Base-by-base conservation (phyloP, 2,329 filamentous ascomycete species). In the Metarhizium robertsii region DNA sequence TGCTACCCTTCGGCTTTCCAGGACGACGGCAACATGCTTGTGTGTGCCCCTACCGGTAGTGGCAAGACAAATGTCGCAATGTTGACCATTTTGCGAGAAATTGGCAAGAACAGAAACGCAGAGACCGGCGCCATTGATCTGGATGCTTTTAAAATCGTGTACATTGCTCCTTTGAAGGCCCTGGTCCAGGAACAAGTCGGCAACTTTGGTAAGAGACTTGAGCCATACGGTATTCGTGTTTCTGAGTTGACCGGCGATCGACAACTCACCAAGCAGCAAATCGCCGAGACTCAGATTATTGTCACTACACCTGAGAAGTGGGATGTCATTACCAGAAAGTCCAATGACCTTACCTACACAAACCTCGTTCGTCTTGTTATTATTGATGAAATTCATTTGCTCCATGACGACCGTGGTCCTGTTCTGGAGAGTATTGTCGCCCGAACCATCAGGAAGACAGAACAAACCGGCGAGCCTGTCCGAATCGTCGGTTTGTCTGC, bases 41-140 rank as follows among this genome's bases (percentile, higher is more conserved):
- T 99, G 66, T 99, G 94, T 70, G 95, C 94, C 6, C 94, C 94
- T 1, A 99, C 94, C 52, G 94, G 94, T 62, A 96, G 91, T 69
- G 94, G 94, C 67, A 99, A 99, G 75, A 99, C 94, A 2, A 99
- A 99, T 66, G 94, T 99, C 53, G 92, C 92, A 46, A 97, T 99
- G 92, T 78, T 99, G 60, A 87, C 92, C 2, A 97, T 99, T 66
- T 79, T 99, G 43, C 89, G 92, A 59, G 95, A 99, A 69, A 91
- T 99, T 66, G 94, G 94, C 58, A 99, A 97, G 76, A 87, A 99
- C 67, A 84, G 92, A 56, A 87, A 99, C 65, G 83, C 88, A 0
- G 78, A 87, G 59, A 96, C 90, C 1, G 94, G 94, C n/a, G 88
- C 95, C 58, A 94, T 99, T 60, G 90, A 95, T 69, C 77, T 99